phyloP scores from a whole-genome alignment of 345 rosid genomes.

The Citrus australasica region DNA sequence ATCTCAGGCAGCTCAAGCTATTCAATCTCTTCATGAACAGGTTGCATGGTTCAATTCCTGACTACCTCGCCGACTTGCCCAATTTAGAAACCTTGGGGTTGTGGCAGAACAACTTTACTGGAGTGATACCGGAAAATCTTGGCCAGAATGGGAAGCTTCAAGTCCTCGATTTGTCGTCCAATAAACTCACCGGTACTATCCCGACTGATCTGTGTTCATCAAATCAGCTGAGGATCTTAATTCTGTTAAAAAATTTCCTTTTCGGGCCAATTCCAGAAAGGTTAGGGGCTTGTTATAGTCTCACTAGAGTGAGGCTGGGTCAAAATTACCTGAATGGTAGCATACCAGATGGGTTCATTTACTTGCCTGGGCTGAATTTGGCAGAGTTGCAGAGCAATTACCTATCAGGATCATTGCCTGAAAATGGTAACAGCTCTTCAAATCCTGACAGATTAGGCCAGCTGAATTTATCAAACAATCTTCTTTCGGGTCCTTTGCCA shows the following conservation, averaged over 20 bases:
- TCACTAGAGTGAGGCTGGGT: slow-evolving; percentile 54
- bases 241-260: slow-evolving; percentile 54
- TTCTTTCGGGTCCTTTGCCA: slow-evolving; percentile 48
- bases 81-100: slow-evolving; percentile 44
- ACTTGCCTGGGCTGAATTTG: slow-evolving; percentile 56
- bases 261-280: slow-evolving; percentile 61
- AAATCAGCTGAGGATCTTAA: slow-evolving; percentile 39
- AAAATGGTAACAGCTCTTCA: slow-evolving; percentile 28
- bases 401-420: slow-evolving; percentile 42
- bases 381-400: slow-evolving; percentile 64
- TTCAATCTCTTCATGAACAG: slow-evolving; percentile 58
- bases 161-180: slow-evolving; percentile 58
- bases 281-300: slow-evolving; percentile 48
- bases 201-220: slow-evolving; percentile 46
- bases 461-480: slow-evolving; percentile 58
- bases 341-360: slow-evolving; percentile 54
- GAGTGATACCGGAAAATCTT: slow-evolving; percentile 51
- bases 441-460: slow-evolving; percentile 38
- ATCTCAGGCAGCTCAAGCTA: slow-evolving; percentile 44
- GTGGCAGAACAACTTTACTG: slow-evolving; percentile 72
- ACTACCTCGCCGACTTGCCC: slow-evolving; percentile 44
- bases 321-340: slow-evolving; percentile 63
- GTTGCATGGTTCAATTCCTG: slow-evolving; percentile 62
- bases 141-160: slow-evolving; percentile 52
- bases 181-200: slow-evolving; percentile 66